Percentiles rank a stretch among this genome's conserved stretches.
These are phyloP conservation scores for Trypanosoma caninum DNA, from an alignment of 208 protist species.

Conservation along the genomic window DNA sequence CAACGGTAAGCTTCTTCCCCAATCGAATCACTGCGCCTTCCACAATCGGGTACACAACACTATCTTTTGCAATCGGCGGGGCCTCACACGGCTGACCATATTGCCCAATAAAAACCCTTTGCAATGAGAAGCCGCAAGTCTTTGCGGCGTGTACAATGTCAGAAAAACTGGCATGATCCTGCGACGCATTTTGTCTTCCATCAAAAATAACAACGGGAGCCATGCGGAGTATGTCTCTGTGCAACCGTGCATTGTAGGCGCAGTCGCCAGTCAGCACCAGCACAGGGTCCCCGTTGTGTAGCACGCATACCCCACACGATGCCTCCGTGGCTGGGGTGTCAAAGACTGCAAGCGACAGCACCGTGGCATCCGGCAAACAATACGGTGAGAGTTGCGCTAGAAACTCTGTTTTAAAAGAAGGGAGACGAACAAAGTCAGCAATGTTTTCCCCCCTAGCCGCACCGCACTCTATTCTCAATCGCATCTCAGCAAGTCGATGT, in stretches of 20 bases:
- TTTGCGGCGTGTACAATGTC: constrained; percentile 23
- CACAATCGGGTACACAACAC: constrained; percentile 20
- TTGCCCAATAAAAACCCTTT: constrained; percentile 27
- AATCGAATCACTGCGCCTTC: constrained; percentile 23
- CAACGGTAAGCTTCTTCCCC: neutral
- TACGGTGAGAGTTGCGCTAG: neutral
- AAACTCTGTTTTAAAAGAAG: no score
- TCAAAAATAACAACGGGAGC: constrained; percentile 29
- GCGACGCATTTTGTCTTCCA: constrained; percentile 13
- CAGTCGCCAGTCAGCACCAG: constrained; percentile 28
- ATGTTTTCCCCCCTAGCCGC: neutral
- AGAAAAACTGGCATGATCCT: constrained; percentile 23
- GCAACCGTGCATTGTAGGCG: constrained; percentile 16
- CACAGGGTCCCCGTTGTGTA: constrained; percentile 17
- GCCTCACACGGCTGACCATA: constrained; percentile 25
- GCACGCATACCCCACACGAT: constrained; percentile 18
- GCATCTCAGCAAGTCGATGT: constrained; percentile 25
- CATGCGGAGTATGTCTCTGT: constrained; percentile 20
- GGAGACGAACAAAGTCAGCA: constrained; percentile 21
- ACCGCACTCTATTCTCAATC: constrained; percentile 5
- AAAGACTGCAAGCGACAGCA: constrained; percentile 21
- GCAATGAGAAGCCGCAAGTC: neutral
- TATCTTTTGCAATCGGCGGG: constrained; percentile 9
- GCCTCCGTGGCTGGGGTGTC: constrained; percentile 13
- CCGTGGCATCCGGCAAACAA: neutral